Evolutionary conservation across 192 early-diverging fungal species (phyloP), one percentile per base, ranked within the genome.

Genomic region (Backusella luteola): DNA sequence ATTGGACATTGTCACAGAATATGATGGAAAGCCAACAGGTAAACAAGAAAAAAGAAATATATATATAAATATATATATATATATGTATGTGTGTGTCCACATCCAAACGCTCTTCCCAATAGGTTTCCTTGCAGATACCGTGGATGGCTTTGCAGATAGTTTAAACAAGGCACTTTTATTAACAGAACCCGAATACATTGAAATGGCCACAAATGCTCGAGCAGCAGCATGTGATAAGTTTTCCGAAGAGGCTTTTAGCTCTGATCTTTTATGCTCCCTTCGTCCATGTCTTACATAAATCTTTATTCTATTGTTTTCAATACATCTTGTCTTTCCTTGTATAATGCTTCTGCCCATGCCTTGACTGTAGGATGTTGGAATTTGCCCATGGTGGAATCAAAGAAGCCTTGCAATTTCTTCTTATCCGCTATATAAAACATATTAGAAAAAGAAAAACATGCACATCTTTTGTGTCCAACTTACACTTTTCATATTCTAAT

Each of bases 401-500:
- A 97, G 75, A 98, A 98, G 29, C 83, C 84, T 71, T 95, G 89
- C 23, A 98, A 80, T 23, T 78, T 70, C 46, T 87, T 88, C 6
- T 82, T 74, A 49, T 92, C 89, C 21, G 86, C 89, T 88, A 79
- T n/a, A 46, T 12, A 39, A 3, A 14, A 44, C 11, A 42, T 42
- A n/a, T n/a, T 29, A 29, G 26, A 29, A 0, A 29, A 3, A n/a
- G 26, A 29, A 1, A 34, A 38, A 38, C 36, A 46, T 70, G 5
- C 29, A 32, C 32, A 3, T 2, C 32, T 32, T 32, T 38, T n/a
- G 0, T 44, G 9, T 42, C 8, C 1, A 41, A 42, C 82, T 87
- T 85, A 94, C 87, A 86, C 80, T 91, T 79, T 63, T 98, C 96
- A 77, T 98, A 98, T 79, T 97, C 96, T 35, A 93, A 76, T 4